Evolutionary conservation across 768 basidiomycete genomes (phyloP).

Genomic region (Phylloporus sp.): DNA sequence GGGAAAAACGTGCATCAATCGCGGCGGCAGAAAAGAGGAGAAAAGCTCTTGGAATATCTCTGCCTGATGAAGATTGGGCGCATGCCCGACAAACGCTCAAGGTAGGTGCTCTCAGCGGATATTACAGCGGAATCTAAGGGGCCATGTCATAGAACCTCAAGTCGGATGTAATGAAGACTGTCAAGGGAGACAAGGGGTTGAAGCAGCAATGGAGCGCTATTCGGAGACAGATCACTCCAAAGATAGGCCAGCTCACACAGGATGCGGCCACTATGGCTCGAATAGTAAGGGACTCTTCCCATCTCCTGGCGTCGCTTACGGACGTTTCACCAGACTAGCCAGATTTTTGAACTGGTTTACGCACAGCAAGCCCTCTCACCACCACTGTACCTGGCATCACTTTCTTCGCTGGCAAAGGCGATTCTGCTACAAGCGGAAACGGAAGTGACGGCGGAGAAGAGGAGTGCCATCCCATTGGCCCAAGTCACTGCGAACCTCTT

Average conservation of each 20-base stretch:
- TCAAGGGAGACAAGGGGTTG: slow-evolving; percentile 54
- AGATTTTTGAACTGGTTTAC: slow-evolving; percentile 41
- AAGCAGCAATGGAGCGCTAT: slow-evolving; percentile 63
- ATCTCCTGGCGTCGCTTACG: slow-evolving; percentile 11
- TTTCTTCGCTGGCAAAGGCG: slow-evolving; percentile 85
- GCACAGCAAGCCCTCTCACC: slow-evolving; percentile 28
- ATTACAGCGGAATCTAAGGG: slow-evolving; percentile 23
- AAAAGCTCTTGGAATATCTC: slow-evolving; percentile 47
- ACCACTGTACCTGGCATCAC: slow-evolving; percentile 65
- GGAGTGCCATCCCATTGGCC: slow-evolving; percentile 80
- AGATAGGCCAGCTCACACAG: slow-evolving; percentile 83
- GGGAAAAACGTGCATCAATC: slow-evolving; percentile 34
- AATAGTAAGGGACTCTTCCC: slow-evolving; percentile 48
- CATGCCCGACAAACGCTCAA: slow-evolving; percentile 49
- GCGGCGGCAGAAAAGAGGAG: slow-evolving; percentile 39
- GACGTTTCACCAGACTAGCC: slow-evolving; percentile 31
- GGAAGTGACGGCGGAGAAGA: slow-evolving; percentile 86
- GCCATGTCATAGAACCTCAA: slow-evolving; percentile 52
- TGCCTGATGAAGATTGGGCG: slow-evolving; percentile 63
- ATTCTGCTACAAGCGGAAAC: slow-evolving; percentile 91
- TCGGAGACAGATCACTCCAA: slow-evolving; percentile 79
- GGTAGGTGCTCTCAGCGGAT: slow-evolving; percentile 36
- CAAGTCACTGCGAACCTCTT: slow-evolving; percentile 67
- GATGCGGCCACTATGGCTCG: slow-evolving; percentile 55
- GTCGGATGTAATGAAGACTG: slow-evolving; percentile 53